Percentiles rank a stretch among this genome's conserved stretches.
Evolutionary conservation across 1,284 basidiomycete species (phyloP).

Genomic region (Ceratobasidium theobromae): DNA sequence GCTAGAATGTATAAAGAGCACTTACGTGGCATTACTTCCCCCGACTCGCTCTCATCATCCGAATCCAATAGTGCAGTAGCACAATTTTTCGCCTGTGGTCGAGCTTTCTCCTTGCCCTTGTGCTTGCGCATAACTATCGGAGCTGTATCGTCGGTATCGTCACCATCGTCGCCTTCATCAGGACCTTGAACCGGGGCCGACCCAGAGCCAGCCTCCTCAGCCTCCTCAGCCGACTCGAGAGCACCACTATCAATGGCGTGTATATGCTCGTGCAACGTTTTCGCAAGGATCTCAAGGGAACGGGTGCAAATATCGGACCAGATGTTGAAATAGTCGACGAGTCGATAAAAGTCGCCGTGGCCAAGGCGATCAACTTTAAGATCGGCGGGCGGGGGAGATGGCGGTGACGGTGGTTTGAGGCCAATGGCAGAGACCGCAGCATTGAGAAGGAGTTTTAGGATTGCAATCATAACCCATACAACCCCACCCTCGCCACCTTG

Average conservation of each 20-base stretch:
- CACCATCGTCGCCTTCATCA: no score
- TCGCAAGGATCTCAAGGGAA: not conserved
- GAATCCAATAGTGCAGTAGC: no score
- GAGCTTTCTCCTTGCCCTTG: no score
- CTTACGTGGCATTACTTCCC: not conserved
- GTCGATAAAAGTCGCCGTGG: not conserved
- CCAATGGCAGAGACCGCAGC: not conserved
- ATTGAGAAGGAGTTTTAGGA: not conserved
- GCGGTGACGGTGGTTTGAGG: not conserved
- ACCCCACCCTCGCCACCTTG: not conserved
- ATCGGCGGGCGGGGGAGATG: not conserved
- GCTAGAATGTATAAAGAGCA: not conserved
- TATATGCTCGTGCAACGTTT: not conserved
- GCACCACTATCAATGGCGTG: not conserved
- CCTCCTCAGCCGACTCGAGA: not conserved
- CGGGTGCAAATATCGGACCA: not conserved
- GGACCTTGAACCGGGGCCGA: no score
- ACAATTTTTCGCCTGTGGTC: no score
- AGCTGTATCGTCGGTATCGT: no score
- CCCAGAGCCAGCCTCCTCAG: no score
- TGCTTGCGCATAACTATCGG: no score
- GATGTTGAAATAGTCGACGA: not conserved
- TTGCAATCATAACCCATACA: not conserved
- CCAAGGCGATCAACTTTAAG: not conserved
- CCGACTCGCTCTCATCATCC: not conserved